phyloP scores from a whole-genome alignment of 164 flowering plant species.

The Vitis labrusca region DNA sequence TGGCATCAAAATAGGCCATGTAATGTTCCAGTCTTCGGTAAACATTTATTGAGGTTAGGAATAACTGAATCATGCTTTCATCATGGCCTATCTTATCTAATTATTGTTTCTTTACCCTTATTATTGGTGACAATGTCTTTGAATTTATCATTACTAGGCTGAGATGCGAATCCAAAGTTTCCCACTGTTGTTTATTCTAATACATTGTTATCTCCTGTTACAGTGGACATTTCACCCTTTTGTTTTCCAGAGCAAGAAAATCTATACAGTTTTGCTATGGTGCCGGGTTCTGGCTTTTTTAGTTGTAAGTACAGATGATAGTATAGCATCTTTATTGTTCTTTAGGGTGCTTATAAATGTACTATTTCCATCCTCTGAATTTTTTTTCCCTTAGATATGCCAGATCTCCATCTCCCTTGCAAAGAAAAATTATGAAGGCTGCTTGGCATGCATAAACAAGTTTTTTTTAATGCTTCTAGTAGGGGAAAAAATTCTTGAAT shows the following conservation, averaged over 20 bases:
- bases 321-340: neutral
- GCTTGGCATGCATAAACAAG: neutral
- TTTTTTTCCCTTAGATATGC: neutral
- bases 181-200: neutral
- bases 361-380: neutral
- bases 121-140: too few relatives aligned
- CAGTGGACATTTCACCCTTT: conserved; percentile 98
- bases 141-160: too few relatives aligned
- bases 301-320: conserved; percentile 59
- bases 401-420: neutral
- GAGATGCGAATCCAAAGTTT: too few relatives aligned
- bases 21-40: too few relatives aligned
- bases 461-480: neutral
- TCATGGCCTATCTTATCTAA: too few relatives aligned
- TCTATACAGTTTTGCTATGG: conserved; percentile 90
- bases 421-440: neutral
- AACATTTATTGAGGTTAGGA: too few relatives aligned
- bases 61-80: too few relatives aligned
- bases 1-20: too few relatives aligned
- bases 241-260: conserved; percentile 69
- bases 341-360: neutral
- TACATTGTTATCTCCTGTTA: conserved; percentile 23
- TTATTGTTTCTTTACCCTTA: too few relatives aligned
- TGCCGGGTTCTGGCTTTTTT: conserved; percentile 86
- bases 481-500: neutral